Evolutionary conservation across 2,329 filamentous ascomycete genomes (phyloP), one percentile per base, ranked within the genome.

Genomic region (Rhexocercosporidium sp.): DNA sequence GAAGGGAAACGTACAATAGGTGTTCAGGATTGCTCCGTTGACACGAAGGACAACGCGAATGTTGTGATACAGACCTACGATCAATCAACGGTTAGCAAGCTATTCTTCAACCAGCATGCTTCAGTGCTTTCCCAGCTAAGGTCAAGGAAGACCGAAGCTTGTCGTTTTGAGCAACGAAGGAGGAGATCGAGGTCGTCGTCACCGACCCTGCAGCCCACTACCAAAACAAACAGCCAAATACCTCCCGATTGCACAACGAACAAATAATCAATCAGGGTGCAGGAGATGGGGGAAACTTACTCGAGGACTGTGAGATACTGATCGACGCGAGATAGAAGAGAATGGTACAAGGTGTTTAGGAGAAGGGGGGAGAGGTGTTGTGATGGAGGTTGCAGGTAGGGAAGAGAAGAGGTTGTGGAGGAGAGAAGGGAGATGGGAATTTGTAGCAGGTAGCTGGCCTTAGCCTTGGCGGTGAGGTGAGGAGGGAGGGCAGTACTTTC

Each of bases 41-140:
- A 47, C 39, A 60, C 57, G 20, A 44, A 60, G 39, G 41, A 46
- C 57, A 60, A 60, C 39, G 22, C 27, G 25, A 44, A 27, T 60
- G 25, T 49, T 46, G 27, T 25, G 41, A 61, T 41, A 61, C 59
- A 61, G 59, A 61, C 59, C 59, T 61, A 27, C 9, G 11, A 49
- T 31, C 27, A 8, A 49, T 34, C 41, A n/a, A 16, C 16, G 12
- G 27, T 61, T 34, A 61, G 59, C 59, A 61, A 49, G 39, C 59
- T 61, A 8, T 25, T 34, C 41, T 59, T 29, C 31, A 27, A 22
- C 9, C 20, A 7, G 18, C 20, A 22, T 12, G 9, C 46, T 3
- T 25, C 46, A 25, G 25, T 29, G 9, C 22, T 29, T 2, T 37
- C 31, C 3, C 29, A 9, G 11, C 11, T 31, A 25, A 57, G 31